Percentiles rank a stretch among this genome's conserved stretches.
phyloP scores from a whole-genome alignment of 2,329 filamentous ascomycete species.

The Cladophialophora bantiana region DNA sequence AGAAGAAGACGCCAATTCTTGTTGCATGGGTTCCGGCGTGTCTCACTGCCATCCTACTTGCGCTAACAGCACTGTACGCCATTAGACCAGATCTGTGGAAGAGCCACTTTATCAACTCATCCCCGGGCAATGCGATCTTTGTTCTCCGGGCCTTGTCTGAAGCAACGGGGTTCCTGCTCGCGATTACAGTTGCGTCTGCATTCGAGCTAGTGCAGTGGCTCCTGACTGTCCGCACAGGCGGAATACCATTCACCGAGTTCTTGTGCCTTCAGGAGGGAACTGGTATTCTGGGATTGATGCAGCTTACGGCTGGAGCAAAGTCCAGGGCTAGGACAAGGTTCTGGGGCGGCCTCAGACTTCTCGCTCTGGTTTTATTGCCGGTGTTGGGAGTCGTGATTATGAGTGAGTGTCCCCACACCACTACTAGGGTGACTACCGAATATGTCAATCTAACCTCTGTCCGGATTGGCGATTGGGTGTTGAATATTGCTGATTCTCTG shows the following conservation, averaged over 20 bases:
- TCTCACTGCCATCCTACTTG: background rate
- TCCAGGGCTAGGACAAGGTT: background rate
- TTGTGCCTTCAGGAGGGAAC: background rate
- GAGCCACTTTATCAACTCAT: conserved; percentile 5
- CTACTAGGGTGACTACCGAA: no score
- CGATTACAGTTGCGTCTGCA: background rate
- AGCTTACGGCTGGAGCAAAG: background rate
- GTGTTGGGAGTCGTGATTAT: conserved; percentile 1
- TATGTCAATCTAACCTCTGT: no score
- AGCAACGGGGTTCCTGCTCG: background rate
- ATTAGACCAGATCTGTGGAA: background rate
- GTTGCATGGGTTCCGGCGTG: conserved; percentile 2
- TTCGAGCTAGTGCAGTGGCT: background rate
- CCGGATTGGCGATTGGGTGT: no score
- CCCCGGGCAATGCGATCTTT: background rate
- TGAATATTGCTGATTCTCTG: background rate
- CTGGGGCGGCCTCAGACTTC: background rate
- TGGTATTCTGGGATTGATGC: background rate
- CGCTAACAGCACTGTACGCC: conserved; percentile 1
- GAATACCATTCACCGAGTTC: background rate
- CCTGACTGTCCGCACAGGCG: background rate
- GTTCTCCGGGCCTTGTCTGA: conserved; percentile 5
- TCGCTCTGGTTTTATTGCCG: background rate
- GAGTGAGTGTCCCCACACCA: background rate
- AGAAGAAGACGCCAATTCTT: background rate